A percentile compares a stretch with the other conserved stretches of the same genome.
Evolutionary conservation across 371 early-diverging fungal species (phyloP).

Genomic region (Rhizopus arrhizus): DNA sequence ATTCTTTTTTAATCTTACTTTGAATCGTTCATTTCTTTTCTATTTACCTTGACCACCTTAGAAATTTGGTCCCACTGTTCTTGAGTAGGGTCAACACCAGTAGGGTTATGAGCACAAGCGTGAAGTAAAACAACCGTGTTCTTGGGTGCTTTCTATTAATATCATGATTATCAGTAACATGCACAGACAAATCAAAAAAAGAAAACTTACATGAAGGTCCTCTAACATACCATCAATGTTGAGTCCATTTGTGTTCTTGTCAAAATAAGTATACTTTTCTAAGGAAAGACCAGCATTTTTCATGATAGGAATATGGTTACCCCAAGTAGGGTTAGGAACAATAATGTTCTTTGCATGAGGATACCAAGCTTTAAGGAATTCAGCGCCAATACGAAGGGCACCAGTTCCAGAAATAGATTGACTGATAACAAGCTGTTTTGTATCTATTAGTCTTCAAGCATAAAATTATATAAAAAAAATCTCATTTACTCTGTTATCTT

Average conservation of each 20-base stretch:
- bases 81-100: slow-evolving; percentile 95
- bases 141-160: slow-evolving; percentile 73
- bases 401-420: slow-evolving; percentile 98
- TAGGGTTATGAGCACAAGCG: slow-evolving; percentile 99
- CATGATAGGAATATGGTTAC: slow-evolving; percentile 96
- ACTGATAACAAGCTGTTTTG: slow-evolving; percentile 75
- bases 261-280: slow-evolving; percentile 91
- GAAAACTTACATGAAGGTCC: slow-evolving; percentile 54
- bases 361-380: slow-evolving; percentile 85
- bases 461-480: slow-evolving; percentile 11
- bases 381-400: slow-evolving; percentile 94
- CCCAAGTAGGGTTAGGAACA: slow-evolving; percentile 97
- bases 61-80: slow-evolving; percentile 93
- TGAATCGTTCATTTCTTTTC: not conserved
- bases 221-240: slow-evolving; percentile 92
- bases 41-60: slow-evolving; percentile 67
- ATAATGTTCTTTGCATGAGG: slow-evolving; percentile 86
- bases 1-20: not conserved
- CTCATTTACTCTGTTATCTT: slow-evolving; percentile 66
- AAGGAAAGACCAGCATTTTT: slow-evolving; percentile 88
- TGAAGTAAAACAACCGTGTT: slow-evolving; percentile 93
- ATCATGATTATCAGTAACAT: not conserved
- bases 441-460: not conserved
- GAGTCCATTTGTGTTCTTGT: slow-evolving; percentile 90
- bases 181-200: not conserved